These are phyloP conservation scores for Conidiobolus incongruus DNA, from an alignment of 371 early-diverging fungal species.

Conservation along the genomic window DNA sequence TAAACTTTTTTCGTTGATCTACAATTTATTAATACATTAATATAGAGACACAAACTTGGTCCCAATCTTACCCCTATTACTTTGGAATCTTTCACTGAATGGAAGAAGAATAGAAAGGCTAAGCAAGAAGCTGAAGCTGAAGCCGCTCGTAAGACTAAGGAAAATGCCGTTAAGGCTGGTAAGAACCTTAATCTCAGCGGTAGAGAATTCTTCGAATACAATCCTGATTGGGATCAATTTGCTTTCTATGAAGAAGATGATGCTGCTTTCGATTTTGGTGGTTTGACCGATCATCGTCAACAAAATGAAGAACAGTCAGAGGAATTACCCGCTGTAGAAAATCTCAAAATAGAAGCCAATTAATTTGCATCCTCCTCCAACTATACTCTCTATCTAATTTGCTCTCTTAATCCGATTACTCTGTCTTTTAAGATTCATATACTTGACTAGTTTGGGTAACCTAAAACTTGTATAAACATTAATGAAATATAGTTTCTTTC, in stretches of 20 bases:
- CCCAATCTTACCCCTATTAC: constrained; percentile 90
- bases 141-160: constrained; percentile 53
- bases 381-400: no score
- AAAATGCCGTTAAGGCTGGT: constrained; percentile 78
- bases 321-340: no score
- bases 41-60: constrained; percentile 81
- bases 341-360: no score
- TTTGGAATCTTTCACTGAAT: constrained; percentile 75
- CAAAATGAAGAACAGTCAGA: no score
- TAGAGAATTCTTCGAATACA: constrained; percentile 93
- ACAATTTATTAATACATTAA: not conserved
- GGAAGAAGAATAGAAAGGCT: constrained; percentile 80
- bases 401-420: no score
- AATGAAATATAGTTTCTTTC: no score
- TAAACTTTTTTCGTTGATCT: not conserved
- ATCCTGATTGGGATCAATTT: constrained; percentile 67
- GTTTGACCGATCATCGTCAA: no score
- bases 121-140: constrained; percentile 44
- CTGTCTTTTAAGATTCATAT: no score
- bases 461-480: no score
- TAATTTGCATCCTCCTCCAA: no score
- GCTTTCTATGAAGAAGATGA: constrained; percentile 50
- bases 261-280: constrained; percentile 34
- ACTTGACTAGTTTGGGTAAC: no score
- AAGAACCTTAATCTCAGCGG: constrained; percentile 85